phyloP scores from a whole-genome alignment of 306 rosid genomes.

The Gleditsia sinensis region DNA sequence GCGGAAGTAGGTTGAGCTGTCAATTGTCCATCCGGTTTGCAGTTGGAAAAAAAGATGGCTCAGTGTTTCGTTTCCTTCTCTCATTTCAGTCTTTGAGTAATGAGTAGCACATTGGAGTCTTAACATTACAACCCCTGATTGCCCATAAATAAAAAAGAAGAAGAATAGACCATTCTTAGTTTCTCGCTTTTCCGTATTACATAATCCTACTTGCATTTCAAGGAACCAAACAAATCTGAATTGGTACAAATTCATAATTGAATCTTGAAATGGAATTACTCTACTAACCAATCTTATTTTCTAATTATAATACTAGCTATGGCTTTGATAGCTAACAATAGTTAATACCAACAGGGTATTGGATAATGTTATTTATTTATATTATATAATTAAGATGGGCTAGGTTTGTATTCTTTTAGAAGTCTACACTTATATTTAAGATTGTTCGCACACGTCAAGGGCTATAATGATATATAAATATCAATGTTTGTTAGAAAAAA shows the following conservation, averaged over 20 bases:
- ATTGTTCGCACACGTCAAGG: slow-evolving; percentile 35
- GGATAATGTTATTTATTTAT: slow-evolving; percentile 5
- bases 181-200: slow-evolving; percentile 20
- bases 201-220: slow-evolving; percentile 43
- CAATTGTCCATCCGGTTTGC: slow-evolving; percentile 58
- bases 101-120: slow-evolving; percentile 35
- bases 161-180: slow-evolving; percentile 31
- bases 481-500: slow-evolving; percentile 1
- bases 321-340: slow-evolving; percentile 4
- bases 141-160: not conserved
- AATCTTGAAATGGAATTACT: not conserved
- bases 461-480: slow-evolving; percentile 19
- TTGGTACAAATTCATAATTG: slow-evolving; percentile 18
- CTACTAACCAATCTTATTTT: not conserved
- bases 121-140: slow-evolving; percentile 6
- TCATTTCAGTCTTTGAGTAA: slow-evolving; percentile 41
- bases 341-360: slow-evolving; percentile 1
- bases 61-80: slow-evolving; percentile 44
- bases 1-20: slow-evolving; percentile 54
- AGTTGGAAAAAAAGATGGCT: slow-evolving; percentile 53
- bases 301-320: slow-evolving; percentile 2
- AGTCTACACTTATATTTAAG: slow-evolving; percentile 29
- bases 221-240: slow-evolving; percentile 33
- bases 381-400: slow-evolving; percentile 1
- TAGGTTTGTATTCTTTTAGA: slow-evolving; percentile 16